phyloP scores from a whole-genome alignment of 495 filamentous ascomycete species.

The Neurospora hispaniola region DNA sequence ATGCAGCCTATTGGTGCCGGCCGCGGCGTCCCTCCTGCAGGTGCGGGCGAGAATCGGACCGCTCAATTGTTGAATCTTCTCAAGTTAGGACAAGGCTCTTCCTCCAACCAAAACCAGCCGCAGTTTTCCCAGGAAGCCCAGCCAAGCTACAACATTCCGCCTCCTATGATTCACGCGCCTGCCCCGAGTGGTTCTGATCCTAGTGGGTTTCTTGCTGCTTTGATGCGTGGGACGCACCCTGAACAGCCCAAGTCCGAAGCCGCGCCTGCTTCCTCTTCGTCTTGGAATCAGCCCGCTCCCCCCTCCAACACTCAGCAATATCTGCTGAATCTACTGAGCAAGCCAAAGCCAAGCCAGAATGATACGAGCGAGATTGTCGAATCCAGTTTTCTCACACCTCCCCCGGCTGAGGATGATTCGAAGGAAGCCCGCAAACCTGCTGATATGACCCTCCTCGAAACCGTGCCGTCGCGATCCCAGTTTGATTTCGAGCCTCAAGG shows the following conservation, averaged over 20 bases:
- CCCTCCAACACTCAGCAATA: slow-evolving; percentile 39
- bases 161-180: slow-evolving; percentile 35
- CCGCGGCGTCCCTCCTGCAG: slow-evolving; percentile 14
- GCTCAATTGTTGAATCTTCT: slow-evolving; percentile 75
- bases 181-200: slow-evolving; percentile 36
- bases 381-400: slow-evolving; percentile 29
- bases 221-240: slow-evolving; percentile 39
- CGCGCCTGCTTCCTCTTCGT: slow-evolving; percentile 9
- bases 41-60: slow-evolving; percentile 44
- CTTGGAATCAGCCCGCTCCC: slow-evolving; percentile 33
- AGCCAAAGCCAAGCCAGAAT: slow-evolving; percentile 43
- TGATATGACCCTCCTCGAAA: slow-evolving; percentile 18
- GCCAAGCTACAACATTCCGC: slow-evolving; percentile 6
- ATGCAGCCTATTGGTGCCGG: slow-evolving; percentile 32
- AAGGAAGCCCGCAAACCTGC: slow-evolving; percentile 12
- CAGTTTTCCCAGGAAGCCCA: background rate
- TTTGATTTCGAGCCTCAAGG: slow-evolving; percentile 27
- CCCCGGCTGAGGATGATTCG: slow-evolving; percentile 22
- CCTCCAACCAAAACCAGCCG: slow-evolving; percentile 5
- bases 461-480: slow-evolving; percentile 21
- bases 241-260: slow-evolving; percentile 30
- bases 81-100: slow-evolving; percentile 54
- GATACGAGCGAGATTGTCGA: slow-evolving; percentile 32
- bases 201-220: slow-evolving; percentile 39
- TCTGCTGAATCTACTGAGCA: slow-evolving; percentile 41